Conservation (phyloP, 768 basidiomycete species). For the Auricularia sp. region DNA sequence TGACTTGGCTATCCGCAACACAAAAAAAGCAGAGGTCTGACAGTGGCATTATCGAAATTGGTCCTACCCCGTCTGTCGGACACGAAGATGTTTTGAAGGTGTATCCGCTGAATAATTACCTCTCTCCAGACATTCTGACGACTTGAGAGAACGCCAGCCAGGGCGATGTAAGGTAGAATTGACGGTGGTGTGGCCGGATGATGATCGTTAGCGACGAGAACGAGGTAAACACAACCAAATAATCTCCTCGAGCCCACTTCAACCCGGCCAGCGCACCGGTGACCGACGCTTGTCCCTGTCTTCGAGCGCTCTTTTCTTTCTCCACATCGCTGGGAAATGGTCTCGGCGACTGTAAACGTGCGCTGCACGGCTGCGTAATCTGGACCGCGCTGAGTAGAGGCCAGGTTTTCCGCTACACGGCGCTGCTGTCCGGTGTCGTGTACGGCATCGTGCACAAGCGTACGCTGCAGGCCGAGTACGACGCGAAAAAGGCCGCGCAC, state of each 20-base stretch:
- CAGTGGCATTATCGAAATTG: no score
- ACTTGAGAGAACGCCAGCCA: no score
- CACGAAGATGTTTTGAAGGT: no score
- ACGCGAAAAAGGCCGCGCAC: slow-evolving; percentile 65
- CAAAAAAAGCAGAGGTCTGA: no score
- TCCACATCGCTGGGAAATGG: slow-evolving; percentile 32
- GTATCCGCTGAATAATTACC: no score
- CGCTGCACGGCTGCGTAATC: slow-evolving; percentile 18
- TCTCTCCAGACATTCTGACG: no score
- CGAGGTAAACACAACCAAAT: neutral
- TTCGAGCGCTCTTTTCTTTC: neutral
- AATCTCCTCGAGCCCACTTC: neutral
- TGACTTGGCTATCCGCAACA: no score
- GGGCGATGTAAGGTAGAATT: no score
- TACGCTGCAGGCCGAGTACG: slow-evolving; percentile 73
- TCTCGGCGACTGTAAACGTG: slow-evolving; percentile 69
- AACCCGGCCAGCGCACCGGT: neutral
- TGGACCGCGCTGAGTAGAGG: neutral
- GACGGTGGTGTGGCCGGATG: no score
- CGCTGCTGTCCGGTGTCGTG: slow-evolving; percentile 73
- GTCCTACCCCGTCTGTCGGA: no score
- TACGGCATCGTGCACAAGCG: slow-evolving; percentile 92
- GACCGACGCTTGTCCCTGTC: neutral
- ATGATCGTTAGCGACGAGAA: no score
- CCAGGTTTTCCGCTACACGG: slow-evolving; percentile 91